Base-by-base conservation (phyloP, 331 rosid genomes). In the Rhamnella rubrinervis region DNA sequence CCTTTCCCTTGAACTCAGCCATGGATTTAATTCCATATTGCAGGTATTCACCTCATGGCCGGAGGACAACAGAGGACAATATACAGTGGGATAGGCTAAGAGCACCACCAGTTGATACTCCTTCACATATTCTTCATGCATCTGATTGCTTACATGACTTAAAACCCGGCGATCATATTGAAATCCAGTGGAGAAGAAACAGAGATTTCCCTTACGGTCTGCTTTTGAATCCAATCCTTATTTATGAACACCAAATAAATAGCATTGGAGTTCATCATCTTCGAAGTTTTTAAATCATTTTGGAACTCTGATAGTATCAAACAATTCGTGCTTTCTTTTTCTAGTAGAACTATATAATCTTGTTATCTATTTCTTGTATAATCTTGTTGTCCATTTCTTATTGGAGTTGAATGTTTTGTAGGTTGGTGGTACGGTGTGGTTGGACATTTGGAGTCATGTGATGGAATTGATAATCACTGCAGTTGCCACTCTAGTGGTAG, bases 121-220 rank as follows among this genome's bases (percentile, higher is more conserved):
- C 88, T 67, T 76, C 95, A 47, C 74, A 80, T 68, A 80, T 21
- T 68, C 92, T 91, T 71, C 88, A 91, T 53, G 81, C 65, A 20
- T 83, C 96, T 28, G 89, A 89, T 57, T 87, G 93, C 67, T 83
- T 95, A 51, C 75, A 65, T 20, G 91, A 91, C 68, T 84, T 93
- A 28, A 84, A 47, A 68, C 95, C 97, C 0, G 92, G 92, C 47
- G 97, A 95, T 77, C 89, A 95, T 75, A 75, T 95, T 47, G 99
- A 95, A 81, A 91, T 95, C 58, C 99, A 95, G 65, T 89, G 99
- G 99, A 86, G 99, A 81, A 91, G 87, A 82, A 91, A 79, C 83
- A 85, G 70, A 63, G 97, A 86, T 60, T 95, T 87, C 62, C 92
- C 96, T 28, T 85, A 86, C 66, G 98, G 97, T 93, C 70, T 61